phyloP scores from a whole-genome alignment of 805 yeast genomes.

The Hanseniaspora vineae region DNA sequence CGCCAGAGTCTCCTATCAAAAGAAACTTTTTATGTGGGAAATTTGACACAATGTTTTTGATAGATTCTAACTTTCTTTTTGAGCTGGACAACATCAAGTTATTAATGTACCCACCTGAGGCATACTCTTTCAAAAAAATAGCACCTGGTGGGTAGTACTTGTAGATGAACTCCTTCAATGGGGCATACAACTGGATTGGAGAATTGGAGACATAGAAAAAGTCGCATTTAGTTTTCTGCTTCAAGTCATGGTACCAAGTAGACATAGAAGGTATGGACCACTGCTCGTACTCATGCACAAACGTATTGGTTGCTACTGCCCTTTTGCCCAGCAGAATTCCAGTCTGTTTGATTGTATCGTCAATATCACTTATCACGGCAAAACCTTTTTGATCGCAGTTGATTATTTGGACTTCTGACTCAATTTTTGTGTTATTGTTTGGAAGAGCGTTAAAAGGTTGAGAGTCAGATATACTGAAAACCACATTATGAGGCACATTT shows the following conservation, averaged over 20 bases:
- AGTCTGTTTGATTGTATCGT: constrained; percentile 83
- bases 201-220: constrained; percentile 92
- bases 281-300: constrained; percentile 49
- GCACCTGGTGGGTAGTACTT: constrained; percentile 63
- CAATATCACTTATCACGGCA: constrained; percentile 80
- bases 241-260: constrained; percentile 52
- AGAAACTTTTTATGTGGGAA: constrained; percentile 70
- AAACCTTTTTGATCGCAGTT: constrained; percentile 31
- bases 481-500: constrained; percentile 36
- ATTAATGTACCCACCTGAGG: constrained; percentile 61
- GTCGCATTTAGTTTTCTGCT: constrained; percentile 30
- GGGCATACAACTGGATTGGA: constrained; percentile 77
- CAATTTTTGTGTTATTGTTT: constrained; percentile 34
- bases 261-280: constrained; percentile 68
- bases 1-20: constrained; percentile 92
- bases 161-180: constrained; percentile 21
- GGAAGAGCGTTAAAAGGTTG: constrained; percentile 38
- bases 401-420: constrained; percentile 25
- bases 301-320: constrained; percentile 65
- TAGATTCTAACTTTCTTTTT: constrained; percentile 59
- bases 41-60: constrained; percentile 51
- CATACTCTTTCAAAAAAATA: constrained; percentile 73
- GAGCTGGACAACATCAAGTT: constrained; percentile 81
- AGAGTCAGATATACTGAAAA: constrained; percentile 11
- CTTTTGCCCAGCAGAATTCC: constrained; percentile 86